These are phyloP conservation scores for Kwoniella europaea DNA, from an alignment of 768 basidiomycete species.

Conservation along the genomic window DNA sequence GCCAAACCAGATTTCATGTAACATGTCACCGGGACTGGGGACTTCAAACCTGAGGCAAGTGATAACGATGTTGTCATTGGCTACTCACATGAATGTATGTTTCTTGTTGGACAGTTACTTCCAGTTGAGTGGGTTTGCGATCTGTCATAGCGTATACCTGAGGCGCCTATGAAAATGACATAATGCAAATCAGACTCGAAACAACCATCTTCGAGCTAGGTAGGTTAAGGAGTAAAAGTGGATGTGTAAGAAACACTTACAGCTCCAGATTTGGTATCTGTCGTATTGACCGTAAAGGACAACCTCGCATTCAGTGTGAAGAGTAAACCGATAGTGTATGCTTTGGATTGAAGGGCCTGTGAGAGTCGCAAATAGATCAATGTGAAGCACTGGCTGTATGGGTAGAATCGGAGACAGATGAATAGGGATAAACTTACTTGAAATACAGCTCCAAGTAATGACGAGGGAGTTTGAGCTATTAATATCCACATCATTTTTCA, in stretches of 20 bases:
- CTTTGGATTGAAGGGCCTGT: slow-evolving; percentile 23
- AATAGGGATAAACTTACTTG: slow-evolving; percentile 6
- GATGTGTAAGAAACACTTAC: not conserved
- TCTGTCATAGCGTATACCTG: slow-evolving; percentile 27
- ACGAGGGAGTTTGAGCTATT: slow-evolving; percentile 33
- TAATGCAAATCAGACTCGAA: too few species aligned
- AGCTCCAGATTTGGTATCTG: not conserved
- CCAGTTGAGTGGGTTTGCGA: slow-evolving; percentile 13
- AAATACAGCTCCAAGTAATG: slow-evolving; percentile 9
- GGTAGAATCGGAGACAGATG: too few species aligned
- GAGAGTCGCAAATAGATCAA: too few species aligned
- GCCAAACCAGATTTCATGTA: too few species aligned
- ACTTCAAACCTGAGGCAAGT: too few species aligned
- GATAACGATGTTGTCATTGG: too few species aligned
- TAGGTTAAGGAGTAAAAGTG: too few species aligned
- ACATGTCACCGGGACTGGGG: too few species aligned
- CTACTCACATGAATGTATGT: slow-evolving; percentile 31
- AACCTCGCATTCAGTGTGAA: slow-evolving; percentile 37
- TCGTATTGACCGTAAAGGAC: slow-evolving; percentile 7
- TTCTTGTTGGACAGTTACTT: slow-evolving; percentile 31
- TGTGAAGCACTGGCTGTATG: too few species aligned
- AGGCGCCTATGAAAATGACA: slow-evolving; percentile 5
- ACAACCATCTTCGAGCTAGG: too few species aligned
- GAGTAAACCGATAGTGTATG: slow-evolving; percentile 39
- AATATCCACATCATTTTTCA: not conserved